A percentile compares a stretch with the other conserved stretches of the same genome.
Evolutionary conservation across 768 basidiomycete genomes (phyloP).

Genomic region (Boletus sensibilis): DNA sequence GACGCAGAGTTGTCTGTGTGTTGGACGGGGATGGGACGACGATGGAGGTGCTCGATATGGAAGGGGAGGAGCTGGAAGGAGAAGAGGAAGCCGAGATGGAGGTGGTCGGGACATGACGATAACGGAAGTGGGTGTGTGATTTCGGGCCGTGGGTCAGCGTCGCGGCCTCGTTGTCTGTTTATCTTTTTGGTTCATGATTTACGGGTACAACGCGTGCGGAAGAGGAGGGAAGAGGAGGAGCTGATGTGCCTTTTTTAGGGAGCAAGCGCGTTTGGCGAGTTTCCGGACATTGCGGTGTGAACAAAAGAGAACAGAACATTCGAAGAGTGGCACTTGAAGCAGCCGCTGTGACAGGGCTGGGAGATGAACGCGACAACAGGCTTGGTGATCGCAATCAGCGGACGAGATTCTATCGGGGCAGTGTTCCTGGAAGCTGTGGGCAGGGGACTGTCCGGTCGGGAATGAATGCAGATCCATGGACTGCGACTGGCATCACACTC

Average conservation of each 20-base stretch:
- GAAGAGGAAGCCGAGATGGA: slow-evolving; percentile 35
- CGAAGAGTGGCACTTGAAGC: background rate
- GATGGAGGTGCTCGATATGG: slow-evolving; percentile 77
- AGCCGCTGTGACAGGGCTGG: slow-evolving; percentile 18
- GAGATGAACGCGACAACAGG: slow-evolving; percentile 16
- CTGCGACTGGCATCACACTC: background rate
- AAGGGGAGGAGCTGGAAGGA: slow-evolving; percentile 54
- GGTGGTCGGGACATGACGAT: slow-evolving; percentile 21
- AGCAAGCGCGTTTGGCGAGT: slow-evolving; percentile 21
- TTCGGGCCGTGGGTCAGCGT: slow-evolving; percentile 20
- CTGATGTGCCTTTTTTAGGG: slow-evolving; percentile 35
- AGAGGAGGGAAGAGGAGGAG: slow-evolving; percentile 20
- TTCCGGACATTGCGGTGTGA: slow-evolving; percentile 46
- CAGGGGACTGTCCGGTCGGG: slow-evolving; percentile 20
- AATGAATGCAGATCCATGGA: slow-evolving; percentile 36
- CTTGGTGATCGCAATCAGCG: slow-evolving; percentile 25
- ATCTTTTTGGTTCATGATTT: slow-evolving; percentile 19
- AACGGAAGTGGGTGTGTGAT: slow-evolving; percentile 14
- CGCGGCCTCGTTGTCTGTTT: slow-evolving; percentile 30
- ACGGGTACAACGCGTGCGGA: slow-evolving; percentile 8
- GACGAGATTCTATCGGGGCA: slow-evolving; percentile 23
- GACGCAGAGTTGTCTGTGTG: slow-evolving; percentile 74
- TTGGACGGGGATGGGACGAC: slow-evolving; percentile 60
- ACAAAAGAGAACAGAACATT: slow-evolving; percentile 32
- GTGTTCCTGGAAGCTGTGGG: slow-evolving; percentile 33